Evolutionary conservation across 306 rosid genomes (phyloP).

Genomic region (Cicer arietinum): DNA sequence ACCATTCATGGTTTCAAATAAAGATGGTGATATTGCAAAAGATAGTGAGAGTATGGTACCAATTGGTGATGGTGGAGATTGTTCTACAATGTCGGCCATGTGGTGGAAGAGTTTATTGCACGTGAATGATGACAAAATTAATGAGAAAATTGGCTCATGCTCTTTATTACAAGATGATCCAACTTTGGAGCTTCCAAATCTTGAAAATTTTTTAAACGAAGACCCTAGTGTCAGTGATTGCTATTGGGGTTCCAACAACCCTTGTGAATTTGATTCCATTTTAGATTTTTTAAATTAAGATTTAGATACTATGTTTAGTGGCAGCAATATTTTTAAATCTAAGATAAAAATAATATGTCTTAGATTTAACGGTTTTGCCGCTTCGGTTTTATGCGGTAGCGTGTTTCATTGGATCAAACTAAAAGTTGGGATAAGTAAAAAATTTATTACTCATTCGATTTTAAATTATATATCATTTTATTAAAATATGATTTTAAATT

Average conservation of each 20-base stretch:
- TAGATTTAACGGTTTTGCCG: neutral
- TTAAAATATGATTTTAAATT: too few relatives aligned
- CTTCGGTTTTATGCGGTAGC: too few relatives aligned
- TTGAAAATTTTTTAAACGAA: neutral
- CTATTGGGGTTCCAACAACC: neutral
- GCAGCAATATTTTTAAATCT: neutral
- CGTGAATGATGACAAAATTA: neutral
- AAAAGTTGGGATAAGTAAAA: too few relatives aligned
- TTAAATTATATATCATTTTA: too few relatives aligned
- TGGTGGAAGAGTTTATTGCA: slow-evolving; percentile 15
- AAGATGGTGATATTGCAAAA: neutral
- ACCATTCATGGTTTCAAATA: neutral
- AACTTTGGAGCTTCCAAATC: neutral
- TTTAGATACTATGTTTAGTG: neutral
- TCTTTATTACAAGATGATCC: neutral
- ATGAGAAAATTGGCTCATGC: neutral
- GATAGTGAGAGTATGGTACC: neutral
- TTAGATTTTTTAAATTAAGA: neutral
- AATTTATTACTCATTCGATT: too few relatives aligned
- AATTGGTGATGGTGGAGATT: neutral
- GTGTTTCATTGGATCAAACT: too few relatives aligned
- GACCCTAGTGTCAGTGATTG: neutral
- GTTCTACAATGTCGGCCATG: neutral
- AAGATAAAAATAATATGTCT: neutral
- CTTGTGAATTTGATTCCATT: neutral